Conservation (phyloP, 306 rosid species). For the Quercus gilva region DNA sequence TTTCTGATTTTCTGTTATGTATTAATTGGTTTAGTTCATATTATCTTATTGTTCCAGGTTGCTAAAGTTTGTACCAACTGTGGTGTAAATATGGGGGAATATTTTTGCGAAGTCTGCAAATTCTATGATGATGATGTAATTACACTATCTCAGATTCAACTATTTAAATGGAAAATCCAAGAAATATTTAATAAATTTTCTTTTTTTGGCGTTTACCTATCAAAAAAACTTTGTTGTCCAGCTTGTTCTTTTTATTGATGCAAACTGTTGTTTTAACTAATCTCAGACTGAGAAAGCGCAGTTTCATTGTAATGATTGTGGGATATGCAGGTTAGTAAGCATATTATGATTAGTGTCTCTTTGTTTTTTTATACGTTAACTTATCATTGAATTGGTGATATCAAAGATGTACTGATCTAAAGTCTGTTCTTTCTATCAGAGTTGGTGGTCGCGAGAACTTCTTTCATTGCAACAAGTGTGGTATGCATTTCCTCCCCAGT, state of each 20-base stretch:
- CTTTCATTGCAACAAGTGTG: constrained; percentile 92
- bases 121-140: constrained; percentile 93
- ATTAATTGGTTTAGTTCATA: constrained; percentile 6
- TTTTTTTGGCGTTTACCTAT: constrained; percentile 1
- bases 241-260: constrained; percentile 10
- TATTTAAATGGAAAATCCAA: not conserved
- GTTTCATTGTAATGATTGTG: constrained; percentile 94
- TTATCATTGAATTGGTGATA: constrained; percentile 15
- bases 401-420: constrained; percentile 23
- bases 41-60: constrained; percentile 36
- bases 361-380: not conserved
- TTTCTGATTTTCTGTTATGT: constrained; percentile 3
- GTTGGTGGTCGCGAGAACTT: constrained; percentile 80
- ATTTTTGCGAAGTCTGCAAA: constrained; percentile 84
- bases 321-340: constrained; percentile 81
- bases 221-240: not conserved
- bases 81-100: constrained; percentile 93
- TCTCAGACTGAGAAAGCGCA: constrained; percentile 66
- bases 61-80: constrained; percentile 91
- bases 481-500: constrained; percentile 45
- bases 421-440: constrained; percentile 44
- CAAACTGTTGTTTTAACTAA: constrained; percentile 12
- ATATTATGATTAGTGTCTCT: not conserved
- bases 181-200: not conserved
- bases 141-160: constrained; percentile 1